phyloP scores from a whole-genome alignment of 2,329 filamentous ascomycete genomes.

The Talaromyces sp. region DNA sequence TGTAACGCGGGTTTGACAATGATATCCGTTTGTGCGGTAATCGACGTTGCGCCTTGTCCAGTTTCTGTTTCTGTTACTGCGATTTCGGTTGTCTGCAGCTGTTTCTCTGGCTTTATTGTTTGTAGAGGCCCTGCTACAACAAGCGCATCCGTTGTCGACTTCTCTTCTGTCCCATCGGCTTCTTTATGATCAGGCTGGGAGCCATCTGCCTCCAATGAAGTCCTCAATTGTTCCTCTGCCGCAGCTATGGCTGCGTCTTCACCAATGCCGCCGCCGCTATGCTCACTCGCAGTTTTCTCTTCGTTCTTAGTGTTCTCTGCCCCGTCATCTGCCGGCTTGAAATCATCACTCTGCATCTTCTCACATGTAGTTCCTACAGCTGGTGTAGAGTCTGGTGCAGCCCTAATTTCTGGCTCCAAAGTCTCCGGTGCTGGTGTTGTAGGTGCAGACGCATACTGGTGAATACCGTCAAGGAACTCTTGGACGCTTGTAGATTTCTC shows the following conservation, averaged over 20 bases:
- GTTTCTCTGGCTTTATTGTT: neutral
- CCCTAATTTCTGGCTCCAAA: neutral
- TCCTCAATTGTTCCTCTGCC: neutral
- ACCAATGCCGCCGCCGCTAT: neutral
- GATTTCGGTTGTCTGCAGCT: neutral
- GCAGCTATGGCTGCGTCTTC: constrained; percentile 1
- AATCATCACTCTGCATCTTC: neutral
- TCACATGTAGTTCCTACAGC: neutral
- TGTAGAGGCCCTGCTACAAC: neutral
- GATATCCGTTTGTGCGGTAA: neutral
- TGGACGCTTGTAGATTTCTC: constrained; percentile 4
- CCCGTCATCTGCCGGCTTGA: neutral
- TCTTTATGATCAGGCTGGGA: constrained; percentile 1
- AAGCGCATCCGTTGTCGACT: neutral
- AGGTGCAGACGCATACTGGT: constrained; percentile 25
- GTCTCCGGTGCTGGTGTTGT: constrained; percentile 7
- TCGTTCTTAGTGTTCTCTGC: neutral
- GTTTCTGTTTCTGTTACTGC: neutral
- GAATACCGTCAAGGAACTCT: constrained; percentile 26
- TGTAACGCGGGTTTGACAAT: neutral
- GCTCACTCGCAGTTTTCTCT: neutral
- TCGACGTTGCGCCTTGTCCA: neutral
- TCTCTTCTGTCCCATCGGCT: neutral
- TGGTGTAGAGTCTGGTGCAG: neutral
- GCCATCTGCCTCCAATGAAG: neutral